phyloP scores from a whole-genome alignment of 2,329 filamentous ascomycete species.

The Colletotrichum navitas region DNA sequence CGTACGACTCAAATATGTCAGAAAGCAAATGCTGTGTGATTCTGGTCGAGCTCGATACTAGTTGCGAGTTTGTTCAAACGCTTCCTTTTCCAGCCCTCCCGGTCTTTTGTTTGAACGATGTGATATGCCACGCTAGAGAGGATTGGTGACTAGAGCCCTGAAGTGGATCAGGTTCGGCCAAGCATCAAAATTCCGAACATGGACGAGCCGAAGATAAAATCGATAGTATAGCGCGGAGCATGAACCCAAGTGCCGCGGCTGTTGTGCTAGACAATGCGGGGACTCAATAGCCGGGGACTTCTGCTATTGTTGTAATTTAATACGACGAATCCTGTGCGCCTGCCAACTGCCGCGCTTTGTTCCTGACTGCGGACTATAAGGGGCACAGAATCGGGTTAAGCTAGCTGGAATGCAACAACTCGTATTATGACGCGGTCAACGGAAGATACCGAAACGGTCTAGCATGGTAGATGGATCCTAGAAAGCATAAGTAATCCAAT shows the following conservation, averaged over 20 bases:
- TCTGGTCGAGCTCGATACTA: background rate
- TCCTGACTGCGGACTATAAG: background rate
- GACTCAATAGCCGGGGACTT: background rate
- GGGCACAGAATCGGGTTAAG: background rate
- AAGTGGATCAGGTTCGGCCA: background rate
- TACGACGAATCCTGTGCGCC: background rate
- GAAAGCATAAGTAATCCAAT: no score
- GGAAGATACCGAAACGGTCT: no score
- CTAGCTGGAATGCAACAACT: background rate
- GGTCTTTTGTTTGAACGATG: background rate
- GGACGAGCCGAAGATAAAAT: background rate
- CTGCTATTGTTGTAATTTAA: background rate
- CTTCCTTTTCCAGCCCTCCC: background rate
- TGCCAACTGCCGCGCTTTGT: background rate
- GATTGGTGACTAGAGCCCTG: background rate
- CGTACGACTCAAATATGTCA: background rate
- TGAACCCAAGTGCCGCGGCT: background rate
- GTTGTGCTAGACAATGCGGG: background rate
- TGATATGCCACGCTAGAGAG: conserved; percentile 3
- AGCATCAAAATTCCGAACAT: background rate
- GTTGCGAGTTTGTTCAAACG: background rate
- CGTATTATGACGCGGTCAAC: background rate
- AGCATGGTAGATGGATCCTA: no score
- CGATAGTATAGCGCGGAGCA: background rate
- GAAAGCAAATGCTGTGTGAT: background rate